phyloP scores from a whole-genome alignment of 2,329 filamentous ascomycete species.

The Colletotrichum sp. region DNA sequence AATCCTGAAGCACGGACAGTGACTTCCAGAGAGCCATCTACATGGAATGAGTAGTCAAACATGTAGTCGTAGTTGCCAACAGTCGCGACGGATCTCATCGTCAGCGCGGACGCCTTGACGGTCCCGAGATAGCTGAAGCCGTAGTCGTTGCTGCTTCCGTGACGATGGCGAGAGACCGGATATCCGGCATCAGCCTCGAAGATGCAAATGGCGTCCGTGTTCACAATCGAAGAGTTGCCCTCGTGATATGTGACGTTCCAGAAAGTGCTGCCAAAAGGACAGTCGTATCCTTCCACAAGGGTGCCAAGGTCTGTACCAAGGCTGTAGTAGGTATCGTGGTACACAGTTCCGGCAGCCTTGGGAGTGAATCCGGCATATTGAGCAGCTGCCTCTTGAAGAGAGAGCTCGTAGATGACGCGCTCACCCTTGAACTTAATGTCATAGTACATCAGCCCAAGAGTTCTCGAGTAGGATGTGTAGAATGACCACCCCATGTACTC shows the following conservation, averaged over 20 bases:
- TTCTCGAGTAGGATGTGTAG: constrained; percentile 49
- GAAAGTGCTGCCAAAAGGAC: constrained; percentile 42
- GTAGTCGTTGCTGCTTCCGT: constrained; percentile 25
- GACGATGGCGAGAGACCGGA: constrained; percentile 39
- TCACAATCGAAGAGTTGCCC: constrained; percentile 31
- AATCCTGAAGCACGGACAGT: constrained; percentile 43
- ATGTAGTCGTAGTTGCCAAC: constrained; percentile 50
- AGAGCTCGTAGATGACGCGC: constrained; percentile 56
- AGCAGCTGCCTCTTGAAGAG: constrained; percentile 56
- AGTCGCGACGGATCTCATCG: constrained; percentile 27
- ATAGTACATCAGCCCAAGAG: constrained; percentile 50
- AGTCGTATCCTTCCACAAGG: constrained; percentile 47
- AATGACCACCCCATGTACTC: constrained; percentile 60
- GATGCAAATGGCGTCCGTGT: constrained; percentile 40
- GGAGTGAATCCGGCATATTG: constrained; percentile 56
- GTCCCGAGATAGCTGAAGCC: constrained; percentile 34
- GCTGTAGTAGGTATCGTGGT: constrained; percentile 45
- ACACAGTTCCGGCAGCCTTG: constrained; percentile 45
- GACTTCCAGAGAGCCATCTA: constrained; percentile 43
- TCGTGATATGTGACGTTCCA: constrained; percentile 36
- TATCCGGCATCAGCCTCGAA: constrained; percentile 42
- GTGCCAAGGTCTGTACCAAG: constrained; percentile 38
- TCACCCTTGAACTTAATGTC: constrained; percentile 57
- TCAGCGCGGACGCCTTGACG: constrained; percentile 34
- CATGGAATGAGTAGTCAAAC: constrained; percentile 39